Base-by-base conservation (phyloP, 2,329 filamentous ascomycete genomes). In the Plectosphaerella cucumerina region DNA sequence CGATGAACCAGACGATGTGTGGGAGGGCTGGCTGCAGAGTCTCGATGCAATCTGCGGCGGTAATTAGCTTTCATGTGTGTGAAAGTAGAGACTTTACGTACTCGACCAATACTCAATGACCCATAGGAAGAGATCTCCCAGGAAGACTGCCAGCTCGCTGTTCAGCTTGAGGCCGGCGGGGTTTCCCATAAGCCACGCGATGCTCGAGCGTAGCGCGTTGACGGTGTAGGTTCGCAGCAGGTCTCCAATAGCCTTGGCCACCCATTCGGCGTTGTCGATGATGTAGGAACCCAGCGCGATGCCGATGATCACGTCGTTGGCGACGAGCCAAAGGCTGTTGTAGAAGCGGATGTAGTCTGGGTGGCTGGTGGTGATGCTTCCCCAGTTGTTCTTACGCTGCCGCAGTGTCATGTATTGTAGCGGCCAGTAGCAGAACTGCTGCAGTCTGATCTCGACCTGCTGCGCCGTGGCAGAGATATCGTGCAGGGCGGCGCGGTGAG, bases 371-470 rank as follows among this genome's bases (percentile, higher is more conserved):
- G 92, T 97, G 50, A 97, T 88, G 65, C 93, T 97, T 52, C 91
- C 89, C 93, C 94, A 97, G 60, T 96, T 90, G 56, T 86, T 85
- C 64, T 96, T 95, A 37, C 92, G 81, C 63, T 89, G 85, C n/a
- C 92, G 86, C 44, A 99, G 70, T 15, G 91, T 97, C 42, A 93
- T 80, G 65, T 97, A 97, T 67, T 99, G 93, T 70, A 96, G 90
- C 2, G 94, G 95, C 92, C 93, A 97, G 68, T 99, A 99, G 70
- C 93, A 97, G 65, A 97, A 97, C 65, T 99, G 94, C 65, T 97
- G 91, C 20, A 99, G 78, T 5, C 94, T 88, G 57, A 99, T 97
- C 69, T 99, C 94, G 34, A 99, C 86, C 69, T 99, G 94, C 66
- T 99, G 94, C 21, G 94, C 94, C 1, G 93, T 97, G 14, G 94